Conservation (phyloP, 2,329 filamentous ascomycete species). For the Botrytis elliptica region DNA sequence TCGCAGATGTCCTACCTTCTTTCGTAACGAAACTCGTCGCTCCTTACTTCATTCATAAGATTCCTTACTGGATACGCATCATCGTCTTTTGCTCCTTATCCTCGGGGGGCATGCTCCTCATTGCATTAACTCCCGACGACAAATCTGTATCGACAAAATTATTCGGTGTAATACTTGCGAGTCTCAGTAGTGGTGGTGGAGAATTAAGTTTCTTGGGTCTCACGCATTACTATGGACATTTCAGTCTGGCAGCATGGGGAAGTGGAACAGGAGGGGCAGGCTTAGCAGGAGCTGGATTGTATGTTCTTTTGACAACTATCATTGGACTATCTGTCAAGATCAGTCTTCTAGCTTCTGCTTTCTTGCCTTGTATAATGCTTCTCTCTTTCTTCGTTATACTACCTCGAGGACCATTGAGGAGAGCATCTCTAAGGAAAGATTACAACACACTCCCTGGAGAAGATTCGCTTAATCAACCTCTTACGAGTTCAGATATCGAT, state of each 20-base stretch:
- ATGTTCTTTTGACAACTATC: slow-evolving; percentile 81
- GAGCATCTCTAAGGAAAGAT: slow-evolving; percentile 45
- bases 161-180: slow-evolving; percentile 79
- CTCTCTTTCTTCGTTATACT: slow-evolving; percentile 81
- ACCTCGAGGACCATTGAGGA: slow-evolving; percentile 64
- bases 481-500: slow-evolving; percentile 22
- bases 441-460: slow-evolving; percentile 48
- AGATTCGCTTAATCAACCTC: slow-evolving; percentile 40
- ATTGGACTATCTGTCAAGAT: slow-evolving; percentile 70
- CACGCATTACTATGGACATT: slow-evolving; percentile 88
- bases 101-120: slow-evolving; percentile 81
- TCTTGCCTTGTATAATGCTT: slow-evolving; percentile 79
- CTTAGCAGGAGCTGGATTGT: slow-evolving; percentile 80
- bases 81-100: slow-evolving; percentile 73
- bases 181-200: slow-evolving; percentile 79
- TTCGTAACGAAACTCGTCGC: slow-evolving; percentile 85
- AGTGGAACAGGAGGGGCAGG: slow-evolving; percentile 90
- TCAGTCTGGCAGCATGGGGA: slow-evolving; percentile 87
- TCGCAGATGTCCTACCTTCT: slow-evolving; percentile 87
- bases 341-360: slow-evolving; percentile 75
- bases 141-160: slow-evolving; percentile 72
- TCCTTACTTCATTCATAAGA: slow-evolving; percentile 87
- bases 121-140: slow-evolving; percentile 72
- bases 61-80: slow-evolving; percentile 78
- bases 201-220: slow-evolving; percentile 89